phyloP scores from a whole-genome alignment of 2,329 filamentous ascomycete genomes.

The Penicillium sp. region DNA sequence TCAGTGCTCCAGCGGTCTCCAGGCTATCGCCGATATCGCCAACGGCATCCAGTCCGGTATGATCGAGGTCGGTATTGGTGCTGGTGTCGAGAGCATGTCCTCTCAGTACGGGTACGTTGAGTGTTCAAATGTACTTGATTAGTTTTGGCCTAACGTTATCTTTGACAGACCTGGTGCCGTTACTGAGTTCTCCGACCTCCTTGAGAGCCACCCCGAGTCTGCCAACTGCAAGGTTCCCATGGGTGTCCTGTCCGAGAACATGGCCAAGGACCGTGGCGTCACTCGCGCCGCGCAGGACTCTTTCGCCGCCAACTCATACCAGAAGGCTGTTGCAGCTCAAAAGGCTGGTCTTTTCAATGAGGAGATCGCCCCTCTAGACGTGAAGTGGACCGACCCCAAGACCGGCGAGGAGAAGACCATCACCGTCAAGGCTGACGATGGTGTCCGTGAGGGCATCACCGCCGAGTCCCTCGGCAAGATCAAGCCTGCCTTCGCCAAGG shows the following conservation, averaged over 20 bases:
- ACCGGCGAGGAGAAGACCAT: slow-evolving; percentile 80
- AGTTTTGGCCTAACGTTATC: not conserved
- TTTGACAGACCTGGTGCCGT: slow-evolving; percentile 71
- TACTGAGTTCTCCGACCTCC: slow-evolving; percentile 85
- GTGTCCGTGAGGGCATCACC: slow-evolving; percentile 81
- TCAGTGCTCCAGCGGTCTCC: slow-evolving; percentile 90
- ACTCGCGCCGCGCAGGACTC: slow-evolving; percentile 74
- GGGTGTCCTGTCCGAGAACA: slow-evolving; percentile 89
- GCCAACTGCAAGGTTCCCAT: slow-evolving; percentile 98
- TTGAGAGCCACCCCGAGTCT: slow-evolving; percentile 77
- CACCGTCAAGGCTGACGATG: slow-evolving; percentile 82
- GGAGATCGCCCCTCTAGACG: slow-evolving; percentile 84
- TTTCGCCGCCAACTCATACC: slow-evolving; percentile 93
- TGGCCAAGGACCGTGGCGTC: slow-evolving; percentile 84
- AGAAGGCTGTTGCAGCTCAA: slow-evolving; percentile 85
- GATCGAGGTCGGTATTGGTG: slow-evolving; percentile 93
- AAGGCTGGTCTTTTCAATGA: slow-evolving; percentile 85
- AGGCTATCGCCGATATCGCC: slow-evolving; percentile 90
- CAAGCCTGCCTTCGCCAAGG: slow-evolving; percentile 83
- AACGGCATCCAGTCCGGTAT: slow-evolving; percentile 89
- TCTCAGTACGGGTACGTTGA: slow-evolving; percentile 76
- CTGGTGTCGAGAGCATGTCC: slow-evolving; percentile 96
- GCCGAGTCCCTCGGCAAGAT: slow-evolving; percentile 89
- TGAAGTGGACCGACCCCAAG: slow-evolving; percentile 89
- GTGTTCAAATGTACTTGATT: not conserved